A percentile compares a stretch with the other conserved stretches of the same genome.
Evolutionary conservation across 2,329 filamentous ascomycete species (phyloP).

Genomic region (Aspergillus sp.): DNA sequence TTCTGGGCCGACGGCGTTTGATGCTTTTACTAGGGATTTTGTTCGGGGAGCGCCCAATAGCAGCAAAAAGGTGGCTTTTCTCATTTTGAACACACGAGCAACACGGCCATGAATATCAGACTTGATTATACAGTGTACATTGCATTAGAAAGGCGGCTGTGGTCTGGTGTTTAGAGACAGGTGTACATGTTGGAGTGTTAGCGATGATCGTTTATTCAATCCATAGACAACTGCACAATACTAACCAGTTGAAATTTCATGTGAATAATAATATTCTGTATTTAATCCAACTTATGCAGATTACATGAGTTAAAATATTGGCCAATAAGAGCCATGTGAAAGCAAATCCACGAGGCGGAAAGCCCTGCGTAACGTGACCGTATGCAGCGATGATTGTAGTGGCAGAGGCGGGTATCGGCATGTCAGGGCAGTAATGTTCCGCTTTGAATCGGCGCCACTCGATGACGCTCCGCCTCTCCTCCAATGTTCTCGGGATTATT

Average conservation of each 20-base stretch:
- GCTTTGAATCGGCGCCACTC: constrained; percentile 14
- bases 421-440: constrained; percentile 27
- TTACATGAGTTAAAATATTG: not conserved
- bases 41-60: constrained; percentile 8
- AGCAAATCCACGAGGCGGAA: constrained; percentile 20
- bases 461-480: constrained; percentile 12
- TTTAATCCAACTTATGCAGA: not conserved
- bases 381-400: constrained; percentile 13
- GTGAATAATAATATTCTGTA: not conserved
- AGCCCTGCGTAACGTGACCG: constrained; percentile 20
- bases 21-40: not conserved
- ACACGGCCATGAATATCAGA: constrained; percentile 22
- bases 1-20: constrained; percentile 10
- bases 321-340: not conserved
- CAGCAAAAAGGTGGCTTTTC: constrained; percentile 13
- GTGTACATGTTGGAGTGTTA: constrained; percentile 1
- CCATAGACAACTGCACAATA: not conserved
- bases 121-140: constrained; percentile 10
- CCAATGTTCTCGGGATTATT: constrained; percentile 8
- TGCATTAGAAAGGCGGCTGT: constrained; percentile 10
- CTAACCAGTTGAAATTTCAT: not conserved
- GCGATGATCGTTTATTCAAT: not conserved
- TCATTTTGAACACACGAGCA: constrained; percentile 17
- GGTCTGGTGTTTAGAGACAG: not conserved
- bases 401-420: constrained; percentile 32